A percentile compares a stretch with the other conserved stretches of the same genome.
Conservation (phyloP, 495 filamentous ascomycete genomes). For the Mycothermus thermophilus region DNA sequence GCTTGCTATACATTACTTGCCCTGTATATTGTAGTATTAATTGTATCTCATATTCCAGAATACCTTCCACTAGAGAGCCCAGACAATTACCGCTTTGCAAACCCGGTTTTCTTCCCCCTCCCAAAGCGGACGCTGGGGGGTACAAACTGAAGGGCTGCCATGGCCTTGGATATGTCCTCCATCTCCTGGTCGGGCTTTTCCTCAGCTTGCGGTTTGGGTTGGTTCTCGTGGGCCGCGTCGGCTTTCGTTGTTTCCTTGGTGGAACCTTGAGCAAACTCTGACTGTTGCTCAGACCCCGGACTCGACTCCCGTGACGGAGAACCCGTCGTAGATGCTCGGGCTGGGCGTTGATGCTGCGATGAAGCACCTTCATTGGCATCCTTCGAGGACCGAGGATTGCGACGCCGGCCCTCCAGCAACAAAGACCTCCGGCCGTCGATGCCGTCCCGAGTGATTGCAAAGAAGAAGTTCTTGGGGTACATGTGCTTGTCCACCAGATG, state of each 20-base stretch:
- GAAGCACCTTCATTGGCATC: too few relatives aligned
- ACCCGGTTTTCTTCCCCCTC: constrained; percentile 37
- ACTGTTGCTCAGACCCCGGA: not conserved
- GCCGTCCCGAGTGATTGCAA: constrained; percentile 72
- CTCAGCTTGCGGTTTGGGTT: constrained; percentile 1
- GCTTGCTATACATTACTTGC: too few relatives aligned
- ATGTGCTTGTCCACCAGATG: constrained; percentile 91
- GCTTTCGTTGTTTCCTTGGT: not conserved
- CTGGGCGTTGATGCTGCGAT: too few relatives aligned
- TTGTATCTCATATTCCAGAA: too few relatives aligned
- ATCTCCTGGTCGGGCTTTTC: constrained; percentile 44
- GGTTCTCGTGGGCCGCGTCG: constrained; percentile 4
- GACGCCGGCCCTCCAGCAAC: constrained; percentile 42
- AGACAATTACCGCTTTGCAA: constrained; percentile 27
- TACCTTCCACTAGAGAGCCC: too few relatives aligned
- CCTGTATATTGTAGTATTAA: too few relatives aligned
- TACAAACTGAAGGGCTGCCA: constrained; percentile 74
- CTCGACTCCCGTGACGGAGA: not conserved
- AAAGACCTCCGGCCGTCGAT: constrained; percentile 74
- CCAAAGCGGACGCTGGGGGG: constrained; percentile 65
- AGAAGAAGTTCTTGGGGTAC: constrained; percentile 88
- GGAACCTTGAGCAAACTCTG: not conserved
- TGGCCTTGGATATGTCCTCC: constrained; percentile 57
- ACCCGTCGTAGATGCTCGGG: too few relatives aligned
- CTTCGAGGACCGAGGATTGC: constrained; percentile 7